Evolutionary conservation across 805 yeast genomes (phyloP), one percentile per base, ranked within the genome.

Genomic region (Saccharomyces kudriavzevii): DNA sequence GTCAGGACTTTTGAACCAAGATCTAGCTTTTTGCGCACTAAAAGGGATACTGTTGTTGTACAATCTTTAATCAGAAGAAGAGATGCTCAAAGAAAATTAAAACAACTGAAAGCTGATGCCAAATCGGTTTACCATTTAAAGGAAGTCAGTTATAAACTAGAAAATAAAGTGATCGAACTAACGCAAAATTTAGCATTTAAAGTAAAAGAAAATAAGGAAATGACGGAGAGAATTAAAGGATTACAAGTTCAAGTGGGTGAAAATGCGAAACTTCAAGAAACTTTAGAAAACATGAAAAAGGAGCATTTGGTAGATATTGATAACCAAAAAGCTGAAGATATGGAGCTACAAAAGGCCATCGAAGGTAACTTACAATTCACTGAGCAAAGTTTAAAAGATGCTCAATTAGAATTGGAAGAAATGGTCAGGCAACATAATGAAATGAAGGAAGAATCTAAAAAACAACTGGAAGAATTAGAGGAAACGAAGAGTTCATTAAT

Each of bases 151-250:
- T 94, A 89, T 73, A 83, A 87, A 68, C 79, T 95, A 64, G 99
- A 94, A 71, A 94, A 94, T 72, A 94, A 95, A 77, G 97, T 95
- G n/a, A 90, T 94, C 59, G 96, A 91, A 70, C 80, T 94, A 61
- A 92, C 97, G 3, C 95, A 92, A 65, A 80, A 85, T 11, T 76
- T 92, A 56, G 82, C 96, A 0, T 72, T 83, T 40, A 87, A 89
- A 68, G 84, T 87, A 26, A 87, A 82, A 59, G 97, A 89, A 61
- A 91, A 91, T 70, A 85, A 85, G 73, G 79, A 78, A 56, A 76
- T 92, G 65, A 77, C 81, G 55, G 71, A 72, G 14, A 86, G 87
- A 63, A 80, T 91, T 49, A 77, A 79, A 47, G 63, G 66, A 11
- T 66, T 83, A 52, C 80, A 78, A 56, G 62, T 62, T 9, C 72